These are phyloP conservation scores for Terfezia claveryi DNA, from an alignment of 495 filamentous ascomycete species.

Conservation along the genomic window DNA sequence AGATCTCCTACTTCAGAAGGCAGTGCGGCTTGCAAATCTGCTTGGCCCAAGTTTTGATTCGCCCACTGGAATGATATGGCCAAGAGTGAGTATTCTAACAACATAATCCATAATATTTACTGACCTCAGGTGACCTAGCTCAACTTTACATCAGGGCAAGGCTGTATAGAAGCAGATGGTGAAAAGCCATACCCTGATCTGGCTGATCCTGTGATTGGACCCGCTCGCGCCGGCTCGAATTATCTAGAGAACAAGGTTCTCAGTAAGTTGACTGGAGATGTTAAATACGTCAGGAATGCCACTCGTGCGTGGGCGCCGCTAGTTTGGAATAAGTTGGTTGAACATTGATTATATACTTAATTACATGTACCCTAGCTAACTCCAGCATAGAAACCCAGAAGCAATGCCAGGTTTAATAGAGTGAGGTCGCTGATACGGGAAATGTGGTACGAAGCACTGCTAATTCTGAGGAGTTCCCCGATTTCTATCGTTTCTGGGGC, in stretches of 20 bases:
- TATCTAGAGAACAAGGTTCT: conserved; percentile 17
- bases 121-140: not conserved
- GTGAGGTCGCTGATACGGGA: conserved; percentile 4
- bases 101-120: not conserved
- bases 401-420: conserved; percentile 19
- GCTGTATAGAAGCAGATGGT: conserved; percentile 11
- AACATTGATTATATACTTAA: not conserved
- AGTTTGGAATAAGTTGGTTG: conserved; percentile 16
- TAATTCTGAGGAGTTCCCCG: conserved; percentile 6
- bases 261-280: conserved; percentile 14
- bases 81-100: conserved; percentile 2
- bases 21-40: conserved; percentile 11
- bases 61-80: conserved; percentile 19
- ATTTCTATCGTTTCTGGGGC: conserved; percentile 18
- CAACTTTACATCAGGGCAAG: conserved; percentile 12
- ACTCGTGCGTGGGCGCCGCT: conserved; percentile 17
- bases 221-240: conserved; percentile 17
- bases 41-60: conserved; percentile 18
- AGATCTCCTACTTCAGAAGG: conserved; percentile 10
- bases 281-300: conserved; percentile 14
- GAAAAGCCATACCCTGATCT: conserved; percentile 12
- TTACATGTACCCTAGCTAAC: not conserved
- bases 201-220: conserved; percentile 14
- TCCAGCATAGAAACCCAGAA: conserved; percentile 10
- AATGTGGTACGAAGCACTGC: conserved; percentile 2